These are phyloP conservation scores for Alternaria rosae DNA, from an alignment of 2,329 filamentous ascomycete species.

Conservation along the genomic window DNA sequence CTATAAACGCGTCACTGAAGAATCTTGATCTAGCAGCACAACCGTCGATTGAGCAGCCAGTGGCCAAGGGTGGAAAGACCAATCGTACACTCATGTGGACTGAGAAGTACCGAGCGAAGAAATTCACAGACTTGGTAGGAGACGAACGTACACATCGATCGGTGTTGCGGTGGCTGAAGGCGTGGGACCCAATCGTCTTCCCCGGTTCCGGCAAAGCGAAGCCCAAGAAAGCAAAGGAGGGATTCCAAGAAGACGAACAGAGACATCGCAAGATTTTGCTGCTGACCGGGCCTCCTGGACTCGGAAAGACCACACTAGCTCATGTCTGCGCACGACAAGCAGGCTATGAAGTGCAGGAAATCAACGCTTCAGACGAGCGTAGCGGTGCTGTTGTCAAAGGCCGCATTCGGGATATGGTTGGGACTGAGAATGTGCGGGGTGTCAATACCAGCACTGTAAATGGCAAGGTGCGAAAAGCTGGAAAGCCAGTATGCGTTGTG, in stretches of 20 bases:
- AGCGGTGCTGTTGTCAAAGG: conserved; percentile 89
- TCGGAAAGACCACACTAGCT: conserved; percentile 95
- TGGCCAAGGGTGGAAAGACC: conserved; percentile 35
- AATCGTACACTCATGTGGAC: conserved; percentile 78
- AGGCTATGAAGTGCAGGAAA: conserved; percentile 94
- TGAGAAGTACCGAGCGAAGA: conserved; percentile 92
- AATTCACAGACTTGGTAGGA: conserved; percentile 91
- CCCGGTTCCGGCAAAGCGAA: conserved; percentile 73
- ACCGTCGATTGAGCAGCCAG: conserved; percentile 51
- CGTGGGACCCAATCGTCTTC: conserved; percentile 93
- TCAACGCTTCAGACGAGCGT: conserved; percentile 96
- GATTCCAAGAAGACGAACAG: conserved; percentile 70
- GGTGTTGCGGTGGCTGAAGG: conserved; percentile 91
- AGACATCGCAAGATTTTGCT: conserved; percentile 87
- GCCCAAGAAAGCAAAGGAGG: conserved; percentile 54
- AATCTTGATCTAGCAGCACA: conserved; percentile 37
- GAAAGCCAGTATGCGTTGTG: conserved; percentile 88
- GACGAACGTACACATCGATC: conserved; percentile 92
- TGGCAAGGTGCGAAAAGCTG: conserved; percentile 72
- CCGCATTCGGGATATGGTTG: conserved; percentile 87
- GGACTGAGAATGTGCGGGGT: conserved; percentile 89
- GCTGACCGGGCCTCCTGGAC: conserved; percentile 86
- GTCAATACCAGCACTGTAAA: conserved; percentile 62
- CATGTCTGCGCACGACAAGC: conserved; percentile 96
- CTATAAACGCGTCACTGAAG: conserved; percentile 29